Conservation (phyloP, 148 eudicot genomes). For the Rhododendron williamsianum region DNA sequence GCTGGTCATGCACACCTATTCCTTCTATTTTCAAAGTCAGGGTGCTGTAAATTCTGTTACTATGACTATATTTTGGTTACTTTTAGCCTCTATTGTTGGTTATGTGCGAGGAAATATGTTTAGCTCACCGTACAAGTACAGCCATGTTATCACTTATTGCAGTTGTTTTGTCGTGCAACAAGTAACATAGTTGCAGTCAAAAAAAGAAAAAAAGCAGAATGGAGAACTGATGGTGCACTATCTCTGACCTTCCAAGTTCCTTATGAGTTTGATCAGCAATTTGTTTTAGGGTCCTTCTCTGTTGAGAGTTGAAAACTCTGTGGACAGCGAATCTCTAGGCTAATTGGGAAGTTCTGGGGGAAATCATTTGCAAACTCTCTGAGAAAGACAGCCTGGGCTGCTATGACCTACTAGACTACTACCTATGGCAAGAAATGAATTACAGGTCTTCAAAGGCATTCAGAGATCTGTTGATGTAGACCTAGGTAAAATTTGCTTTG, state of each 20-base stretch:
- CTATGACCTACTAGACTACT: not conserved
- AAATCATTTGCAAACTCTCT: not conserved
- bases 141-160: not conserved
- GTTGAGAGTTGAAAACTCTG: not conserved
- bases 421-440: not conserved
- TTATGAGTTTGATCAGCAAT: not conserved
- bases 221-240: not conserved
- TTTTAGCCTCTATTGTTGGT: not conserved
- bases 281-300: not conserved
- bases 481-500: not conserved
- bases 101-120: not conserved
- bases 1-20: not conserved
- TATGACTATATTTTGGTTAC: not conserved
- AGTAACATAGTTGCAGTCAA: not conserved
- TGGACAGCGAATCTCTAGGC: not conserved
- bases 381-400: not conserved
- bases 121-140: not conserved
- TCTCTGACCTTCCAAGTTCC: not conserved
- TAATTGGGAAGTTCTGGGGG: not conserved
- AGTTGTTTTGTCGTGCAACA: not conserved
- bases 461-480: not conserved
- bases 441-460: not conserved
- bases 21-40: not conserved
- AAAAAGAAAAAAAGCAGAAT: not conserved
- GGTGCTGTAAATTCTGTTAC: not conserved